Conservation (phyloP, 192 early-diverging fungal genomes). For the Backusella parvicylindrica region DNA sequence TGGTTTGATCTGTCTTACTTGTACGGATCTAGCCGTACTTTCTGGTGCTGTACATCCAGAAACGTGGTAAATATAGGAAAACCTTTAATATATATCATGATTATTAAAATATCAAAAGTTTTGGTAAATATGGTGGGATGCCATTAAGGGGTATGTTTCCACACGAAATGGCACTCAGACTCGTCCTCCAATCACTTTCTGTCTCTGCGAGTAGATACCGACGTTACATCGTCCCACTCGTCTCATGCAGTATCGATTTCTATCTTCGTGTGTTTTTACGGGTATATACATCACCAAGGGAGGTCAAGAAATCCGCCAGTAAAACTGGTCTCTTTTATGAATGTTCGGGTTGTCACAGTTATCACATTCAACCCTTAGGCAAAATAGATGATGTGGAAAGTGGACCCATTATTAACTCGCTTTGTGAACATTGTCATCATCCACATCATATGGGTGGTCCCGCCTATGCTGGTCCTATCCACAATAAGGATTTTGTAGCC, state of each 20-base stretch:
- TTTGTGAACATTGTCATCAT: slow-evolving; percentile 75
- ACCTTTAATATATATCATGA: not conserved
- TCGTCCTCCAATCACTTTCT: slow-evolving; percentile 81
- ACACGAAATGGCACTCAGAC: slow-evolving; percentile 93
- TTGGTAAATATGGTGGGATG: slow-evolving; percentile 92
- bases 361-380: slow-evolving; percentile 71
- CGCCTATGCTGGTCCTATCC: slow-evolving; percentile 80
- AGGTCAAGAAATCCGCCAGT: slow-evolving; percentile 77
- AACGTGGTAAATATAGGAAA: slow-evolving; percentile 58
- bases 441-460: slow-evolving; percentile 87
- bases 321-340: slow-evolving; percentile 81
- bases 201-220: slow-evolving; percentile 80
- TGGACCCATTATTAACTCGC: slow-evolving; percentile 57
- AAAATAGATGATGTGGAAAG: slow-evolving; percentile 54
- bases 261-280: slow-evolving; percentile 96
- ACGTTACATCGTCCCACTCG: slow-evolving; percentile 82
- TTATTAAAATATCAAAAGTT: slow-evolving; percentile 43
- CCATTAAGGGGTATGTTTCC: slow-evolving; percentile 83
- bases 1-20: slow-evolving; percentile 91
- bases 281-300: slow-evolving; percentile 67
- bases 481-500: slow-evolving; percentile 79
- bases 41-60: slow-evolving; percentile 87
- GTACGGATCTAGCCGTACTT: slow-evolving; percentile 94
- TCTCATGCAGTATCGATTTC: slow-evolving; percentile 95
- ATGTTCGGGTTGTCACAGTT: slow-evolving; percentile 82